Base-by-base conservation (phyloP, 306 rosid species). In the Trifolium repens region DNA sequence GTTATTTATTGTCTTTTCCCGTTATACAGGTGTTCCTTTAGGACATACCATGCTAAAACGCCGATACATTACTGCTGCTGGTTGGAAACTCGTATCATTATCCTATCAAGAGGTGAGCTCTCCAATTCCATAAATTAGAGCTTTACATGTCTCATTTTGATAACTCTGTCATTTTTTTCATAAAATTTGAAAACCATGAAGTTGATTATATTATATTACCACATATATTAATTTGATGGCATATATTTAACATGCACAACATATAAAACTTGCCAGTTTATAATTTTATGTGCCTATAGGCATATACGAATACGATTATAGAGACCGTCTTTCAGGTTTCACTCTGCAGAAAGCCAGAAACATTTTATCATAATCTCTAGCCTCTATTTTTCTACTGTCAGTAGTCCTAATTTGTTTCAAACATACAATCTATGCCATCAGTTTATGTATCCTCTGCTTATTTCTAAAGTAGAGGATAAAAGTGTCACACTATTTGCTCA, bases 1-100 rank as follows among this genome's bases (percentile, higher is more conserved):
- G 30, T 76, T 60, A 42, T 34, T 69, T 58, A 40, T 71, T 42
- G 61, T 60, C 42, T 72, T 80, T 42, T 57, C 54, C 60, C 76
- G 63, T 24, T 60, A 40, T 85, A 85, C 83, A 94, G 98, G 89
- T 74, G 83, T 84, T 19, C 93, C 97, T 71, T 70, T 94, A 81
- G 98, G 97, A 59, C 98, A 94, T 80, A 90, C 98, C 13, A 80
- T 84, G 81, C 76, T 94, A 37, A 91, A 94, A 79, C 90, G 90
- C 42, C 93, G 97, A 70, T 89, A 86, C 78, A 67, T 94, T 42
- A 84, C 91, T 17, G 85, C 94, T 76, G 87, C 91, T 43, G 97
- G 97, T 81, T 94, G 98, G 98, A 89, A 89, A 80, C 82, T 84
- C 22, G 57, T 85, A 70, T 90, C 97, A 26, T 5, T 94, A 75